Evolutionary conservation across 129 eudicot genomes (phyloP), one percentile per base, ranked within the genome.

Genomic region (Oenanthe sinensis): DNA sequence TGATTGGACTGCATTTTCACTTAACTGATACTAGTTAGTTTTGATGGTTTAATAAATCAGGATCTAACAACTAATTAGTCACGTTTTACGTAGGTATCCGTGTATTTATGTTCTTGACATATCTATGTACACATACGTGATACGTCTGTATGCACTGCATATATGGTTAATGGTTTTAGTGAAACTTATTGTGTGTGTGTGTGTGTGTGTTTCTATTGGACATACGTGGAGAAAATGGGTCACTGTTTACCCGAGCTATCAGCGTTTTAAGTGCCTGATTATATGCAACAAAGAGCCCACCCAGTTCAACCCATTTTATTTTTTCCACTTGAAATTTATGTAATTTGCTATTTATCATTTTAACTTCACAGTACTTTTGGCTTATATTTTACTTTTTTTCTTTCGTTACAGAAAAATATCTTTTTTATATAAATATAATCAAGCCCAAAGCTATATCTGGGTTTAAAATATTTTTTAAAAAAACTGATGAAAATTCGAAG

Each of bases 1-100:
- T 72, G 76, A 72, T 72, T 43, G 33, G 76, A 72, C 33, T 72
- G 76, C 76, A 72, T 72, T 22, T 72, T 71, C 14, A 82, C 17
- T 39, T 70, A 12, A 11, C 78, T 72, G 42, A 65, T 6, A 2
- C 28, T 55, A 55, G 11, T 55, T 33, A 33, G 36, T 55, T 58
- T 2, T 20, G 7, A 22, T 55, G 30, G 13, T 55, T 55, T 60
- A 0, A 4, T n/a, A 10, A 19, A 60, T 8, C 15, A 60, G 68
- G 68, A n/a, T 60, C 30, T 58, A 2, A 10, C 28, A 16, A 49
- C 6, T 19, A 16, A 17, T 4, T 50, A 50, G 22, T 50, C 22
- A 50, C 22, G 58, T 50, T 50, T 50, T 16, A 50, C 58, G n/a
- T 50, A 50, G 8, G 42, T 39, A 39, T 39, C 42, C 42, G 5